A percentile compares a stretch with the other conserved stretches of the same genome.
Evolutionary conservation across 208 protist species (phyloP).

Genomic region (Phytomonas francai): DNA sequence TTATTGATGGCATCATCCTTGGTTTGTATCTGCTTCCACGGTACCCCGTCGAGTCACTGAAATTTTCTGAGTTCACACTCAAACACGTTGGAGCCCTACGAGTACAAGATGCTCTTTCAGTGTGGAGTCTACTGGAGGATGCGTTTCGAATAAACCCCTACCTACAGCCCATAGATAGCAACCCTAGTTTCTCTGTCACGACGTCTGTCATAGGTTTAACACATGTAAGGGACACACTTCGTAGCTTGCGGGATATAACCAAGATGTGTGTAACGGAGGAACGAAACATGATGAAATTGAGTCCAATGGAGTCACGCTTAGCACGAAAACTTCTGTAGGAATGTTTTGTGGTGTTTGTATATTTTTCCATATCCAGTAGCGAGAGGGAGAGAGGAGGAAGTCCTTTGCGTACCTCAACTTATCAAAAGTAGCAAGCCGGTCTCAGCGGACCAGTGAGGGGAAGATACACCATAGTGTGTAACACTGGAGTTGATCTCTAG

Average conservation of each 20-base stretch:
- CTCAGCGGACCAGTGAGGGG: neutral
- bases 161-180: neutral
- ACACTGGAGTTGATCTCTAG: neutral
- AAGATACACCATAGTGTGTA: neutral
- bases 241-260: neutral
- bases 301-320: neutral
- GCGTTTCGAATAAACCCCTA: neutral
- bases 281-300: neutral
- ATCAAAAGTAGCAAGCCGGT: neutral
- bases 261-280: neutral
- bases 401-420: neutral
- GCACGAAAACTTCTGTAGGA: neutral
- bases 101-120: slow-evolving; percentile 34
- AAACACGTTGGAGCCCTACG: slow-evolving; percentile 34
- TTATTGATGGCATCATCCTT: slow-evolving; percentile 30
- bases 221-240: neutral
- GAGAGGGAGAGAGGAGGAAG: neutral
- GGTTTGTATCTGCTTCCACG: slow-evolving; percentile 18
- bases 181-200: neutral
- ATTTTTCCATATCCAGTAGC: neutral
- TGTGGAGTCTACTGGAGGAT: slow-evolving; percentile 16
- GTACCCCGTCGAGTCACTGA: slow-evolving; percentile 5
- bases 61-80: slow-evolving; percentile 23
- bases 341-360: neutral
- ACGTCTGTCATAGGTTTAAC: neutral